These are phyloP conservation scores for Pleurotus djamor DNA, from an alignment of 768 basidiomycete species.

Conservation along the genomic window DNA sequence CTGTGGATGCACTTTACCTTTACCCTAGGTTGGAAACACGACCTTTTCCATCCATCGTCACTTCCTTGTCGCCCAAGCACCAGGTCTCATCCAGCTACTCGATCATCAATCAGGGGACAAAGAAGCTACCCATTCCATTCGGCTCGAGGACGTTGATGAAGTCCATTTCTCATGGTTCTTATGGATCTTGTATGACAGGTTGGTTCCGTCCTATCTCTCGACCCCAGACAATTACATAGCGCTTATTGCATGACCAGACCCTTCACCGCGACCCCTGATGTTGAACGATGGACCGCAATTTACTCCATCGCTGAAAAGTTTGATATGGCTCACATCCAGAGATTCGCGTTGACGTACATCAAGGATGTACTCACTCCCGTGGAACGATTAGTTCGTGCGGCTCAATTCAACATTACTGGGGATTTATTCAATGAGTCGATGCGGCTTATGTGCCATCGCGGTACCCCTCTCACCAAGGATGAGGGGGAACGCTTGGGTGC, in stretches of 20 bases:
- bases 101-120: neutral
- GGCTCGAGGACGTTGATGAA: neutral
- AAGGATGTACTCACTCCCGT: no score
- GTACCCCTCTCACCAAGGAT: no score
- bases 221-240: neutral
- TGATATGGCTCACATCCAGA: no score
- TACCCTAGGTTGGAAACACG: neutral
- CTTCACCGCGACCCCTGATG: neutral
- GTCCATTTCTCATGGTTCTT: neutral
- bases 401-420: no score
- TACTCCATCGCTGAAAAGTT: no score
- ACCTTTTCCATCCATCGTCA: neutral
- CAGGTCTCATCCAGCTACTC: neutral
- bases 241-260: neutral
- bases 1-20: neutral
- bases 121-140: neutral
- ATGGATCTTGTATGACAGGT: neutral
- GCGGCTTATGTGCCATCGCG: no score
- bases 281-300: no score
- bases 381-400: no score
- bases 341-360: no score
- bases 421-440: no score
- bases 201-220: neutral
- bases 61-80: neutral
- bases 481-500: no score